Evolutionary conservation across 2,329 filamentous ascomycete genomes (phyloP).

Genomic region (Fusarium scirpi): DNA sequence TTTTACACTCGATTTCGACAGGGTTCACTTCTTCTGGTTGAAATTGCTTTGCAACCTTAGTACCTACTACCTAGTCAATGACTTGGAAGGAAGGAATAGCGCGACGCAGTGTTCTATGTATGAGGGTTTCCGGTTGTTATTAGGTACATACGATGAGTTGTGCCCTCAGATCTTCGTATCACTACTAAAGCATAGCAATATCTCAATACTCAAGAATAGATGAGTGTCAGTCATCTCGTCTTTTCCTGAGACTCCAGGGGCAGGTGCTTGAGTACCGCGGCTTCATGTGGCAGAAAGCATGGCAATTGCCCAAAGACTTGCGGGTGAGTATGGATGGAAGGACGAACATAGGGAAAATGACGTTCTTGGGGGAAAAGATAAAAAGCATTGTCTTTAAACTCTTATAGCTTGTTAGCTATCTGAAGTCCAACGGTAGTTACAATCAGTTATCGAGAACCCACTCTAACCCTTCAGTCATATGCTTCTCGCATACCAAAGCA

Average conservation of each 20-base stretch:
- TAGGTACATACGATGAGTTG: background rate
- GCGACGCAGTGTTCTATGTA: background rate
- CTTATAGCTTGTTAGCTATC: background rate
- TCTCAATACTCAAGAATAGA: background rate
- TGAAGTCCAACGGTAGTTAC: background rate
- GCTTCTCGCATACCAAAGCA: constrained; percentile 56
- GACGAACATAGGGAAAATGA: background rate
- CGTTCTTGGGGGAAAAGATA: background rate
- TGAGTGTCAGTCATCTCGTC: background rate
- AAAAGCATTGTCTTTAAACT: background rate
- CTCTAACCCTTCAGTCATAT: constrained; percentile 56
- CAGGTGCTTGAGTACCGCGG: background rate
- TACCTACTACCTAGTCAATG: background rate
- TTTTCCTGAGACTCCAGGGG: background rate
- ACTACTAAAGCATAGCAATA: background rate
- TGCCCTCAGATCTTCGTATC: background rate
- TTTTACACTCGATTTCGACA: background rate
- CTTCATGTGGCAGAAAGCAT: background rate
- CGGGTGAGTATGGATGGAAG: background rate
- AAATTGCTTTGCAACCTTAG: background rate
- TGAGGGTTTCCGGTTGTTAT: background rate
- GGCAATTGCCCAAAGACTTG: background rate
- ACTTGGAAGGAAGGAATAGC: too few relatives aligned
- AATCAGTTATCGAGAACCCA: constrained; percentile 52
- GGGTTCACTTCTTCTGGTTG: background rate